Evolutionary conservation across 2,329 filamentous ascomycete genomes (phyloP).

Genomic region (Shiraia sp.): DNA sequence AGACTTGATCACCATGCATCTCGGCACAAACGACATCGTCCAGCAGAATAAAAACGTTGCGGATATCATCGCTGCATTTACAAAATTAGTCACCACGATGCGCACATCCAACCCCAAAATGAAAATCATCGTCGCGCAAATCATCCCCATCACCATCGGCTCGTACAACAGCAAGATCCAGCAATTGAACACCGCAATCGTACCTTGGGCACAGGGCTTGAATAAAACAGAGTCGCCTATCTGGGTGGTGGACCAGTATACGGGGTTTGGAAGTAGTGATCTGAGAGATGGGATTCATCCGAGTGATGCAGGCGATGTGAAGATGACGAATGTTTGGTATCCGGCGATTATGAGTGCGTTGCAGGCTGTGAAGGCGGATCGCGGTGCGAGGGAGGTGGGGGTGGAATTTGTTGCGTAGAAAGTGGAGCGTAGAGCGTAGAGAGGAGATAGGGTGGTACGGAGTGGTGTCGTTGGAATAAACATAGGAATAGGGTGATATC

Average conservation of each 20-base stretch:
- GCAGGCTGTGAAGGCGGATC: conserved; percentile 22
- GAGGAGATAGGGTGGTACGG: background rate
- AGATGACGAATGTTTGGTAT: conserved; percentile 45
- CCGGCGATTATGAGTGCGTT: conserved; percentile 32
- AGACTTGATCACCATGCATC: conserved; percentile 53
- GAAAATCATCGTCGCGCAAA: conserved; percentile 52
- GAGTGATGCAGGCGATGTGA: conserved; percentile 47
- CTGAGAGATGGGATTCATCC: conserved; percentile 48
- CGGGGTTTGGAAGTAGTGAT: conserved; percentile 42
- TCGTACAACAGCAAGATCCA: conserved; percentile 46
- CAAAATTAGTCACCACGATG: conserved; percentile 47
- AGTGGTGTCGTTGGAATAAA: too few relatives aligned
- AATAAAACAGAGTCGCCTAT: conserved; percentile 47
- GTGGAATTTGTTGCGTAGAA: conserved; percentile 5
- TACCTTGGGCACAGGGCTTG: conserved; percentile 44
- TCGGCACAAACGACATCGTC: conserved; percentile 51
- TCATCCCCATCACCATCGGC: conserved; percentile 41
- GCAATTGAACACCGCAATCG: conserved; percentile 46
- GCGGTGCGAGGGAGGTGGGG: conserved; percentile 6
- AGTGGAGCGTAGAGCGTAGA: background rate
- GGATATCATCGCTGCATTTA: conserved; percentile 49
- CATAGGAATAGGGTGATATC: too few relatives aligned
- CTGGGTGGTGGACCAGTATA: conserved; percentile 51
- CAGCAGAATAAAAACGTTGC: conserved; percentile 40
- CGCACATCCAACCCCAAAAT: conserved; percentile 46